phyloP scores from a whole-genome alignment of 2,329 filamentous ascomycete genomes.

The Paecilomyces fulvus region DNA sequence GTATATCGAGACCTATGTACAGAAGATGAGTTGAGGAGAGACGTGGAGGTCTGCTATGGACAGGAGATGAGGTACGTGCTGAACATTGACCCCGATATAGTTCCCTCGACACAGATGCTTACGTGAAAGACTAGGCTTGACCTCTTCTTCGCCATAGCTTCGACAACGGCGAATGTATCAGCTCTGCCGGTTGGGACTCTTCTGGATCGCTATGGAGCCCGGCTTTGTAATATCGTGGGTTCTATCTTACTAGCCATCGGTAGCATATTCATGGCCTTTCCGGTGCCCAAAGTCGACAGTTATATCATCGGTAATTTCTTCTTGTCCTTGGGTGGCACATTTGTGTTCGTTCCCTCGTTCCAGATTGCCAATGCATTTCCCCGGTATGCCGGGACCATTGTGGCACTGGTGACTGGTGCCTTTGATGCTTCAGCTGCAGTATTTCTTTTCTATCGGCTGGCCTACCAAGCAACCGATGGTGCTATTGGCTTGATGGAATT shows the following conservation, averaged over 20 bases:
- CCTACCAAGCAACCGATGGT: constrained; percentile 51
- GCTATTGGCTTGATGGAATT: constrained; percentile 49
- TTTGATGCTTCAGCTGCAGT: constrained; percentile 76
- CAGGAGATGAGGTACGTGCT: constrained; percentile 43
- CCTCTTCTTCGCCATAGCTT: constrained; percentile 84
- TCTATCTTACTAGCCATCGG: constrained; percentile 59
- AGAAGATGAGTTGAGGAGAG: constrained; percentile 38
- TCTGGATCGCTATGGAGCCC: constrained; percentile 74
- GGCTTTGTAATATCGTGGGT: constrained; percentile 63
- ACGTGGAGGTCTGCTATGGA: constrained; percentile 46
- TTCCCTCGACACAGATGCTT: constrained; percentile 1
- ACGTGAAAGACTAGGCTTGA: constrained; percentile 49
- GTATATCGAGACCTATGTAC: constrained; percentile 61
- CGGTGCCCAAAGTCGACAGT: constrained; percentile 58
- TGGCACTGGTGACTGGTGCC: constrained; percentile 70
- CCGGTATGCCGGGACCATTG: constrained; percentile 62
- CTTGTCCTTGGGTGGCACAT: constrained; percentile 68
- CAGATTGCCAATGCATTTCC: constrained; percentile 79
- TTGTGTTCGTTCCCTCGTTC: constrained; percentile 72
- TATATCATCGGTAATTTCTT: constrained; percentile 67
- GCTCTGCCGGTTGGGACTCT: constrained; percentile 78
- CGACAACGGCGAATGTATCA: constrained; percentile 78
- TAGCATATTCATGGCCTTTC: constrained; percentile 58
- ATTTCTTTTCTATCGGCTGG: constrained; percentile 64
- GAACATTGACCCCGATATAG: neutral